Evolutionary conservation across 225 moss, liverwort and hornwort species (phyloP), one percentile per base, ranked within the genome.

Genomic region (Polytrichum formosum): DNA sequence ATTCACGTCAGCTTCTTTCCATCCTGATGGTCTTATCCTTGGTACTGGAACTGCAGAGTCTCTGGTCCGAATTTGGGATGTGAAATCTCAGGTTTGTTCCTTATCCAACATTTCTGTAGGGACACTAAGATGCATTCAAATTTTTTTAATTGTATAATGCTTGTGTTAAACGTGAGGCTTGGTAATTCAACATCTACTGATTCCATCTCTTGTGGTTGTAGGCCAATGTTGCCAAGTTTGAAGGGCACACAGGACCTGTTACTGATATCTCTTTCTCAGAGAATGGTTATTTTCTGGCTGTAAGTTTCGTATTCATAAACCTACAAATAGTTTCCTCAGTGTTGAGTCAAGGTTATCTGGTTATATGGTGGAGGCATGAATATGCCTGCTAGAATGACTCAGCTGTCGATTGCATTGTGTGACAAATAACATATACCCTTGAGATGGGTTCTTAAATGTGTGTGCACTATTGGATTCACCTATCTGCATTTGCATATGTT

Each of bases 231-330:
- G 97, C 97, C 54, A 93, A 94, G 83, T 97, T 97, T 73, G 91
- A 92, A 76, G 93, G 97, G 55, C 97, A 97, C 72, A 87, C 70
- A 54, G 97, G 97, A 75, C 92, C 97, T 82, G 97, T 97, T 53
- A 92, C 90, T 23, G 93, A 92, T 76, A 97, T 97, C 54, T 94
- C 93, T 1, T 97, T 97, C 70, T 97, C 97, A 74, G 97, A 97
- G 70, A 97, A 97, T 78, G 97, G 97, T n/a, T 94, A 97, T 71
- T 97, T 97, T 64, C 85, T 97, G 76, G 97, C 97, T 56, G 97
- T 97, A 82, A 92, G 93, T 88, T 70, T 21, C 56, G 4, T 58
- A 6, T 7, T 58, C 6, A 20, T 13, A 8, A 22, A 1, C 58
- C 6, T 46, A 16, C 46, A 46, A 46, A 46, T 46, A 2, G 13